Evolutionary conservation across 2,329 filamentous ascomycete genomes (phyloP).

Genomic region (Trichophyton mentagrophytes): DNA sequence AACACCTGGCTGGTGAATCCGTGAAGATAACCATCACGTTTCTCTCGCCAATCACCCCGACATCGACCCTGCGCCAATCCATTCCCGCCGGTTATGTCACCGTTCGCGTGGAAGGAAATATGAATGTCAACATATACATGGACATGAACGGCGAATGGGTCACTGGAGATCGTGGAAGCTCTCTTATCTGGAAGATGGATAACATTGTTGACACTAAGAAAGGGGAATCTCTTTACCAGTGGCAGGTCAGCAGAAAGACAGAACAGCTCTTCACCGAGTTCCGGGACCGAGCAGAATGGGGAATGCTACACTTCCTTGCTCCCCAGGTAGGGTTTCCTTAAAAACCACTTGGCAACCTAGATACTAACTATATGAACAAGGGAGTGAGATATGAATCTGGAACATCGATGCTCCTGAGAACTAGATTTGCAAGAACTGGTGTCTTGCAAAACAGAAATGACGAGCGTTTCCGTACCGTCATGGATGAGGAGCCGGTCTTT

Average conservation of each 20-base stretch:
- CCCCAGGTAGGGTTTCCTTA: constrained; percentile 35
- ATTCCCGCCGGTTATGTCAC: constrained; percentile 72
- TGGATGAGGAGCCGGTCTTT: constrained; percentile 70
- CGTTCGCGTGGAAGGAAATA: constrained; percentile 53
- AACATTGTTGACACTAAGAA: constrained; percentile 29
- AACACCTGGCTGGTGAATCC: constrained; percentile 19
- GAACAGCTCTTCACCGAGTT: constrained; percentile 64
- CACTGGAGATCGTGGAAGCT: constrained; percentile 57
- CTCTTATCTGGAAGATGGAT: constrained; percentile 56
- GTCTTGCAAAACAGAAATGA: constrained; percentile 56
- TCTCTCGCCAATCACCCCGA: constrained; percentile 67
- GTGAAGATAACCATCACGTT: constrained; percentile 45
- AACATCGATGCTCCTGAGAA: constrained; percentile 51
- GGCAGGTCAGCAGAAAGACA: constrained; percentile 30
- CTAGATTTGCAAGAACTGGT: constrained; percentile 56
- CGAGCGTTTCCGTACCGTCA: constrained; percentile 52
- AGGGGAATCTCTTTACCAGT: constrained; percentile 30
- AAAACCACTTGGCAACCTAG: neutral
- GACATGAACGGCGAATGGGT: constrained; percentile 70
- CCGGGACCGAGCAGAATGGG: constrained; percentile 69
- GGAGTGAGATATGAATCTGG: constrained; percentile 57
- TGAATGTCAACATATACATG: constrained; percentile 50
- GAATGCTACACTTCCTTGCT: constrained; percentile 62
- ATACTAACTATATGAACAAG: constrained; percentile 13
- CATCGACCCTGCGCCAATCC: constrained; percentile 65